A percentile compares a stretch with the other conserved stretches of the same genome.
Evolutionary conservation across 192 early-diverging fungal species (phyloP).

Genomic region (Nowakowskiella sp.): DNA sequence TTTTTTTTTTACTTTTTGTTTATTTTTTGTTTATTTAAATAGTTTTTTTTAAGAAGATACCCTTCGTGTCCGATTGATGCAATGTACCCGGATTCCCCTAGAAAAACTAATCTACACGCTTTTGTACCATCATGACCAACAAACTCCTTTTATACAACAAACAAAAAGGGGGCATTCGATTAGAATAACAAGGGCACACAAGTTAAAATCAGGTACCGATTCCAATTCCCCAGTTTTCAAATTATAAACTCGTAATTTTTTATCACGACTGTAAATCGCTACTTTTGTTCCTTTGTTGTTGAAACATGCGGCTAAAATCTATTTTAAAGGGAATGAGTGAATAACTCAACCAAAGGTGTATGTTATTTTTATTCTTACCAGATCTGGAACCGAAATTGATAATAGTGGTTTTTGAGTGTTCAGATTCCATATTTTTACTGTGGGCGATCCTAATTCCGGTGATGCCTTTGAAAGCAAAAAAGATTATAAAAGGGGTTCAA

Average conservation of each 20-base stretch:
- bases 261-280: slow-evolving; percentile 58
- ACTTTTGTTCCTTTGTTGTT: slow-evolving; percentile 55
- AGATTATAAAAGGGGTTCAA: too few species aligned
- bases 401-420: slow-evolving; percentile 17
- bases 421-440: slow-evolving; percentile 49
- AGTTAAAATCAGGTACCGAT: too few species aligned
- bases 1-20: too few species aligned
- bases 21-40: too few species aligned
- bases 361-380: not conserved
- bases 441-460: slow-evolving; percentile 39
- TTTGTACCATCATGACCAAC: slow-evolving; percentile 60
- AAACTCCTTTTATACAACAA: slow-evolving; percentile 48
- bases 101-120: slow-evolving; percentile 7
- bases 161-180: too few species aligned
- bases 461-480: too few species aligned
- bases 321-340: not conserved
- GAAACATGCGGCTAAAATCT: slow-evolving; percentile 11
- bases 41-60: too few species aligned
- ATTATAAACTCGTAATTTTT: slow-evolving; percentile 60
- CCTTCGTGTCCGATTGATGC: too few species aligned
- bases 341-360: slow-evolving; percentile 22
- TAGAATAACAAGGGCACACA: too few species aligned
- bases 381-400: not conserved
- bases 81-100: too few species aligned
- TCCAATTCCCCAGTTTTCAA: slow-evolving; percentile 46